These are phyloP conservation scores for Lignosus rhinocerotis DNA, from an alignment of 1,284 basidiomycete species.

Conservation along the genomic window DNA sequence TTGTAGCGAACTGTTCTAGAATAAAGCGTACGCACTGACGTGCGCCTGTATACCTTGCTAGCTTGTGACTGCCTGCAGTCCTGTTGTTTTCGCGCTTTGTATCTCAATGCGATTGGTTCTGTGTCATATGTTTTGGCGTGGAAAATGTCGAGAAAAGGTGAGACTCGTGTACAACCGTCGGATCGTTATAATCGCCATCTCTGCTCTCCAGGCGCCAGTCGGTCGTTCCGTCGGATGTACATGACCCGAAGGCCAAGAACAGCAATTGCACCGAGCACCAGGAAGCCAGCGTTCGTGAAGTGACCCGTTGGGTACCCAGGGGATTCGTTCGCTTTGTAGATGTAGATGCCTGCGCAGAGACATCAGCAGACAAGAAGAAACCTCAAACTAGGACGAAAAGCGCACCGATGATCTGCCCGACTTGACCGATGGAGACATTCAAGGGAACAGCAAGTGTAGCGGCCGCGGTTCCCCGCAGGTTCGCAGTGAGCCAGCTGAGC, in stretches of 20 bases:
- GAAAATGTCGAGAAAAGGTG: too few relatives aligned
- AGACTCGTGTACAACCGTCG: too few relatives aligned
- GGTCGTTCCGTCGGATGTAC: slow-evolving; percentile 24
- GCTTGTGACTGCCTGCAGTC: neutral
- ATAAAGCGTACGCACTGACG: neutral
- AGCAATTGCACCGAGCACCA: slow-evolving; percentile 27
- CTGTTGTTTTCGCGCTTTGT: neutral
- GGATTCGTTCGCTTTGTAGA: slow-evolving; percentile 38
- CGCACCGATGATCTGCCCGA: slow-evolving; percentile 39
- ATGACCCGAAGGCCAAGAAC: slow-evolving; percentile 23
- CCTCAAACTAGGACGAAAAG: neutral
- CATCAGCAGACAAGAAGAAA: neutral
- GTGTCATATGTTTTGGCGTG: too few relatives aligned
- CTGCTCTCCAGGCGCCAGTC: slow-evolving; percentile 14
- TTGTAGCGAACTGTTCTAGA: neutral
- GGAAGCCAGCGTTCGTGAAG: slow-evolving; percentile 38
- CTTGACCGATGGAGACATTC: slow-evolving; percentile 38
- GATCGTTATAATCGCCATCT: slow-evolving; percentile 22
- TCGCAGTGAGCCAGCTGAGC: slow-evolving; percentile 41
- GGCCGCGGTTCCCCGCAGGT: slow-evolving; percentile 35
- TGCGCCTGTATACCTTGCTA: neutral
- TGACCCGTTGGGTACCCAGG: slow-evolving; percentile 39
- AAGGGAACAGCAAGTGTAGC: slow-evolving; percentile 38
- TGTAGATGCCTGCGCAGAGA: slow-evolving; percentile 34
- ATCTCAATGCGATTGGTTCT: neutral